Evolutionary conservation across 1,284 basidiomycete species (phyloP), one percentile per base, ranked within the genome.

Genomic region (Apiotrichum porosum): DNA sequence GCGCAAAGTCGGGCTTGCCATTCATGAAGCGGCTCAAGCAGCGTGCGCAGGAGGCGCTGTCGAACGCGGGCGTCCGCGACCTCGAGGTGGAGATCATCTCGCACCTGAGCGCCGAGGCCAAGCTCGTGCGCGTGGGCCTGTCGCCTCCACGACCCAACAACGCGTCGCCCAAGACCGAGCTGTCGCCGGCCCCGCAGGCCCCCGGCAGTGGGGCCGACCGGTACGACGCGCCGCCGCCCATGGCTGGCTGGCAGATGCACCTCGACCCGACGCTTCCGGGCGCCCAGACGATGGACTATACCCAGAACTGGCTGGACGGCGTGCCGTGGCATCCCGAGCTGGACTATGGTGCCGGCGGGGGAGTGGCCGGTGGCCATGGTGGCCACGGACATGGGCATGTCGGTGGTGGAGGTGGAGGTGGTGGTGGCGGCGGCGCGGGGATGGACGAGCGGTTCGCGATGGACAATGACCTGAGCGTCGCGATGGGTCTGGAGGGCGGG

Each of bases 1-100:
- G 68, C 32, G 70, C 70, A 9, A 70, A 69, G 55, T 62, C 55
- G 24, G 68, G 67, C 10, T 49, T 72, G 17, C 60, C 64, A 8
- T 56, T 51, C 46, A 44, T 45, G 26, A 31, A 34, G 22, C 28
- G 28, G 6, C 41, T 42, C 6, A 31, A 31, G 15, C 30, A 42
- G n/a, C 41, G 41, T 14, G 41, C 41, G 9, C n/a, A 14, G 17
- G 37, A 28, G 37, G 26, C 37, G 37, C 26, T 28, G 8, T 28
- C 26, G 26, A 28, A 12, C 26, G 26, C 12, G 8, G 12, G 12
- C 26, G 8, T 28, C n/a, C 14, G 48, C 48, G 34, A 18, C 23
- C 24, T 37, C 12, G 51, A 48, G 9, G 56, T 58, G 33, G 65
- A 68, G 30, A 65, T 68, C 44, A 53, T 71, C 10, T 59, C 57